Evolutionary conservation across 2,329 filamentous ascomycete genomes (phyloP).

Genomic region (Colletotrichum tanaceti): DNA sequence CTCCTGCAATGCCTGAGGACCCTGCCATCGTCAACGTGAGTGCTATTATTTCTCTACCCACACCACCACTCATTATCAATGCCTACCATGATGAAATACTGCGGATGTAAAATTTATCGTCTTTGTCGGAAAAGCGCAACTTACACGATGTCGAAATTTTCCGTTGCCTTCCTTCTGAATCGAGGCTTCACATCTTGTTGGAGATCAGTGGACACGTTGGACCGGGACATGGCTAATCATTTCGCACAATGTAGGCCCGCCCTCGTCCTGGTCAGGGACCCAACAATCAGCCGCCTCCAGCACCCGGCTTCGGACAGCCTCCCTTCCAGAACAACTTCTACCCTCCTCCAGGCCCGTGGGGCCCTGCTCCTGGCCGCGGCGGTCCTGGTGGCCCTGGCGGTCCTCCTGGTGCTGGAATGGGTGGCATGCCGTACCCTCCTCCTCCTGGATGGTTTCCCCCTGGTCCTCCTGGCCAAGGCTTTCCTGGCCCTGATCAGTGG

Average conservation of each 20-base stretch:
- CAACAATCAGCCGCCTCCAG: conserved; percentile 48
- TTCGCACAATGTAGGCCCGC: conserved; percentile 53
- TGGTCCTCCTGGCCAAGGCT: conserved; percentile 76
- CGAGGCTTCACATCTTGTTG: conserved; percentile 40
- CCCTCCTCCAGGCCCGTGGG: conserved; percentile 67
- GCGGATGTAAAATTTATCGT: conserved; percentile 87
- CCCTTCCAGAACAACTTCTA: conserved; percentile 62
- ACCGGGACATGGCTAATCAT: conserved; percentile 43
- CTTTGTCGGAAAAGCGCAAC: conserved; percentile 89
- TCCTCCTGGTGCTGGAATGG: conserved; percentile 61
- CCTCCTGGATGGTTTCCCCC: conserved; percentile 83
- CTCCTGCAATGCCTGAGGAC: conserved; percentile 87
- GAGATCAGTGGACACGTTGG: conserved; percentile 7
- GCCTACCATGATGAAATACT: conserved; percentile 85
- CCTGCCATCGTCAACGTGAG: conserved; percentile 97
- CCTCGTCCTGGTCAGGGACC: conserved; percentile 51
- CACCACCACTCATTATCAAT: conserved; percentile 37
- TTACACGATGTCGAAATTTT: conserved; percentile 90
- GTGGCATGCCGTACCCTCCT: conserved; percentile 81
- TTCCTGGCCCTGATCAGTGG: conserved; percentile 68
- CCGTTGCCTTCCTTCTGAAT: conserved; percentile 99
- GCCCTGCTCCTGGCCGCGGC: conserved; percentile 57
- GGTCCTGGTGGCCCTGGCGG: conserved; percentile 50
- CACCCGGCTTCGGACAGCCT: conserved; percentile 56
- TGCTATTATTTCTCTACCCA: conserved; percentile 50